Base-by-base conservation (phyloP, 1,284 basidiomycete genomes). In the Marasmius fiardii region DNA sequence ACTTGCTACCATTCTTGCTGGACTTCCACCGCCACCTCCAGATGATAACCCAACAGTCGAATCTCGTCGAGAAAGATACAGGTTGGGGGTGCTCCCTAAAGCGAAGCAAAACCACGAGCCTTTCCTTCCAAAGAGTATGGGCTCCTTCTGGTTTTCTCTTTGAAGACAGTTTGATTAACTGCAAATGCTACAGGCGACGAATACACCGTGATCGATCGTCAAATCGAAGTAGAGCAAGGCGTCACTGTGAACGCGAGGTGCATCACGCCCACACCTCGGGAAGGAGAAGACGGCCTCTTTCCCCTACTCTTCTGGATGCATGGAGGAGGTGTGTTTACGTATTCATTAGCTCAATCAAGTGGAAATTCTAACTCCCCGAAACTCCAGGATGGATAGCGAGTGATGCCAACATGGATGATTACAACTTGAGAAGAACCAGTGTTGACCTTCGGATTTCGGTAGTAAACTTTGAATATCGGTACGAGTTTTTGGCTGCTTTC, bases 401-500 rank as follows among this genome's bases (percentile, higher is more conserved):
- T 7, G 47, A 49, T 16, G 10, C 18, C 5, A 16, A 28, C 4
- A 28, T 26, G 47, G 47, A 49, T 33, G 47, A 49, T 20, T 49
- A 18, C 23, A 31, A 20, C 12, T 26, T 49, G 23, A 11, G 47
- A 14, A 26, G 14, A 28, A 12, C 31, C 5, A 31, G n/a, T 49
- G 47, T 49, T 8, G 28, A 49, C 7, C 3, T 28, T 8, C 24
- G 47, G 5, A 33, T 49, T 49, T 23, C 47, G 16, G 28, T 49
- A 4, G 47, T 49, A 1, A 49, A 49, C 26, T 49, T 23, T n/a
- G 47, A 49, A 49, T 49, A 49, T 18, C 24, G 47, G 47, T 49
- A 21, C 20, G 26, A n/a, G 26, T 49, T 20, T 28, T 31, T 20
- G 31, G 6, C 10, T 7, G n/a, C n/a, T 31, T 31, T 18, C 12